These are phyloP conservation scores for Mesembryanthemum crystallinum DNA, from an alignment of 148 eudicot species.

Conservation along the genomic window DNA sequence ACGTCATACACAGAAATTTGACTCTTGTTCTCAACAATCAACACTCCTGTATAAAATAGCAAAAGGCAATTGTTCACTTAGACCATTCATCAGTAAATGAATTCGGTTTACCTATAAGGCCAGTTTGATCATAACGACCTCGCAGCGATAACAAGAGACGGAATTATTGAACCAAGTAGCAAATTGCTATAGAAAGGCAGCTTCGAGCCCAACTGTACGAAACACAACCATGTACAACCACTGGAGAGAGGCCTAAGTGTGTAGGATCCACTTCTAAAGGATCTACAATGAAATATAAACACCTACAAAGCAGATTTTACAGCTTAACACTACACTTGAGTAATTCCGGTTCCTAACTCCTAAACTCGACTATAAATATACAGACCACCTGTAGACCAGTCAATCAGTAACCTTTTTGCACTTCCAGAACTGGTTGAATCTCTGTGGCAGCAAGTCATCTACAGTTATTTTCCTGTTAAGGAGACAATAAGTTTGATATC, in stretches of 20 bases:
- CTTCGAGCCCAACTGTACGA: conserved; percentile 26
- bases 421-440: conserved; percentile 12
- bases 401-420: conserved; percentile 23
- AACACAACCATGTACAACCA: conserved; percentile 24
- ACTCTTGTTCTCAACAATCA: too few relatives aligned
- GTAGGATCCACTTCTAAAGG: conserved; percentile 21
- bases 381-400: conserved; percentile 26
- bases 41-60: too few relatives aligned
- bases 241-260: conserved; percentile 1
- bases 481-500: conserved; percentile 1
- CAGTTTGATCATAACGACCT: neutral
- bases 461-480: conserved; percentile 28
- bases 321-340: conserved; percentile 23
- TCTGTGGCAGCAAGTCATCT: neutral
- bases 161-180: conserved; percentile 16
- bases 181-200: conserved; percentile 27
- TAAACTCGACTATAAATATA: conserved; percentile 33
- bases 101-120: neutral
- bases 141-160: neutral
- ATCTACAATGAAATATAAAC: conserved; percentile 24
- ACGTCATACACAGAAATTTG: neutral
- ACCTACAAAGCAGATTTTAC: conserved; percentile 32
- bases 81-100: neutral
- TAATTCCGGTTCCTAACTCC: conserved; percentile 22
- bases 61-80: too few relatives aligned